phyloP scores from a whole-genome alignment of 2,329 filamentous ascomycete species.

The Cercospora sp. region DNA sequence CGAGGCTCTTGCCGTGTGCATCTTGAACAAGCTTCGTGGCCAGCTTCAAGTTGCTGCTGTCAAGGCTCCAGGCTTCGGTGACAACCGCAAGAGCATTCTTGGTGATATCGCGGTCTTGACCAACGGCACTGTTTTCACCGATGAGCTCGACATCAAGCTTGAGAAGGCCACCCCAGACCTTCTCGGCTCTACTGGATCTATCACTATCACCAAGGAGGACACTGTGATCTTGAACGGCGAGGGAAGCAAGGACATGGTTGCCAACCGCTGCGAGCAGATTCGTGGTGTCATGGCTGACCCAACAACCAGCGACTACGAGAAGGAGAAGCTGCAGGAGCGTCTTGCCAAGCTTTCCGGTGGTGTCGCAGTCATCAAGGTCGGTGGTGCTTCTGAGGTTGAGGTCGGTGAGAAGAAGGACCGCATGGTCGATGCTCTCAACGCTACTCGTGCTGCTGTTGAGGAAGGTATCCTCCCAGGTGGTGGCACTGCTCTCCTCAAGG shows the following conservation, averaged over 20 bases:
- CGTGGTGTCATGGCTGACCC: slow-evolving; percentile 94
- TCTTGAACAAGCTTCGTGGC: slow-evolving; percentile 99
- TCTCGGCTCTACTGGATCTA: slow-evolving; percentile 94
- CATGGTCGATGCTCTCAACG: slow-evolving; percentile 97
- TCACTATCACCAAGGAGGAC: slow-evolving; percentile 99
- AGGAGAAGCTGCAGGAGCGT: slow-evolving; percentile 99
- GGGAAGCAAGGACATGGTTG: slow-evolving; percentile 87
- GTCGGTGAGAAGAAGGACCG: slow-evolving; percentile 99
- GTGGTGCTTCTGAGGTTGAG: slow-evolving; percentile 95
- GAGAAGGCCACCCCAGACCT: slow-evolving; percentile 96
- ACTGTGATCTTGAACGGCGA: slow-evolving; percentile 98
- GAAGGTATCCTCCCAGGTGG: slow-evolving; percentile 98
- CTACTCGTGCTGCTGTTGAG: slow-evolving; percentile 96
- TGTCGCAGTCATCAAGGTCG: slow-evolving; percentile 99
- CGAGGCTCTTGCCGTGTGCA: slow-evolving; percentile 97
- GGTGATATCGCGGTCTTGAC: slow-evolving; percentile 94
- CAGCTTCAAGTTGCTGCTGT: slow-evolving; percentile 98
- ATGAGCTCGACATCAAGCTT: slow-evolving; percentile 98
- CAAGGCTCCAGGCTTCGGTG: slow-evolving; percentile 98
- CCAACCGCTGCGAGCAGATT: slow-evolving; percentile 98
- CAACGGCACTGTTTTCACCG: slow-evolving; percentile 95
- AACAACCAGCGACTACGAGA: slow-evolving; percentile 96
- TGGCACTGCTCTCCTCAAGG: slow-evolving; percentile 97
- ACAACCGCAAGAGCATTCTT: slow-evolving; percentile 99
- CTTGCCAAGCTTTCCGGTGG: slow-evolving; percentile 98